phyloP scores from a whole-genome alignment of 129 eudicot species.

The Flaveria brownii region DNA sequence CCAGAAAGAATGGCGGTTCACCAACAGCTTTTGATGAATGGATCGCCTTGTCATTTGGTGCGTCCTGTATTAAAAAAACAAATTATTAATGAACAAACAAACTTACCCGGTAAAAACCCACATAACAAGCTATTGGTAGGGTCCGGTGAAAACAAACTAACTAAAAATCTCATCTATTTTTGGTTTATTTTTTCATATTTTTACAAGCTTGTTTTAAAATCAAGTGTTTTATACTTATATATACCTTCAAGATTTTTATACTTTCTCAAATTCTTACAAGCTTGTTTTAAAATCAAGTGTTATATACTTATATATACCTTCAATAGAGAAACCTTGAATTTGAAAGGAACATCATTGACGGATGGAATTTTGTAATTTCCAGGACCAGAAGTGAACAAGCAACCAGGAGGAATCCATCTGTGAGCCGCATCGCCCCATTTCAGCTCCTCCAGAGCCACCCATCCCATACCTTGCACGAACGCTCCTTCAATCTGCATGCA shows the following conservation, averaged over 20 bases:
- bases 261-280: neutral
- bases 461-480: constrained; percentile 92
- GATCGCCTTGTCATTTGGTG: constrained; percentile 83
- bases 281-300: neutral
- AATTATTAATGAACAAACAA: neutral
- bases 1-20: constrained; percentile 96
- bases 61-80: constrained; percentile 54
- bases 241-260: too few species aligned
- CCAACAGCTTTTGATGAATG: constrained; percentile 99
- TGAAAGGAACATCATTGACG: constrained; percentile 82
- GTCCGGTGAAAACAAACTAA: too few species aligned
- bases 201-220: too few species aligned
- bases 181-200: too few species aligned
- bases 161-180: too few species aligned
- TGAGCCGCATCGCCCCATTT: constrained; percentile 98
- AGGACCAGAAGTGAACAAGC: constrained; percentile 83
- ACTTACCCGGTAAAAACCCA: too few species aligned
- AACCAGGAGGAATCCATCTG: constrained; percentile 84
- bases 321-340: constrained; percentile 72
- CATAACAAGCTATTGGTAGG: too few species aligned
- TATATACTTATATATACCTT: constrained; percentile 86
- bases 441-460: constrained; percentile 95
- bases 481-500: constrained; percentile 91
- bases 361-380: constrained; percentile 95
- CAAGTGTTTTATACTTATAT: too few species aligned